Percentiles rank a stretch among this genome's conserved stretches.
Conservation (phyloP, 192 early-diverging fungal genomes). For the Allomyces macrogynus region DNA sequence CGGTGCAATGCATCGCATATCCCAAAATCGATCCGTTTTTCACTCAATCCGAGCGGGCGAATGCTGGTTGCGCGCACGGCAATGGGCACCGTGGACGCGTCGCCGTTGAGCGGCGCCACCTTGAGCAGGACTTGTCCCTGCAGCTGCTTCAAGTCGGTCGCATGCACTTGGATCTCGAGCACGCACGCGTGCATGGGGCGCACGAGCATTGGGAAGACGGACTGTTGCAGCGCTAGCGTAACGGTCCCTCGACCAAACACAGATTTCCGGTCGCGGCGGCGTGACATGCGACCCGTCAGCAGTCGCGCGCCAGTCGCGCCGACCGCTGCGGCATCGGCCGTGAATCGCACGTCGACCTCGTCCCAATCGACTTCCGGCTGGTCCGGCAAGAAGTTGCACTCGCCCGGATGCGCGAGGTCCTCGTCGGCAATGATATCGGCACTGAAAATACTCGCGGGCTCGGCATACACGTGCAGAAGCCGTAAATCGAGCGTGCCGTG, state of each 20-base stretch:
- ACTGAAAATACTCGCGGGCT: neutral
- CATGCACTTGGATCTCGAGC: neutral
- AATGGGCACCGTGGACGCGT: neutral
- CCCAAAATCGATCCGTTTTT: constrained; percentile 31
- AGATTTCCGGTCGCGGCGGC: neutral
- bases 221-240: neutral
- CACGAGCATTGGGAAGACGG: neutral
- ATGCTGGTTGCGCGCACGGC: too few species aligned
- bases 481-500: neutral
- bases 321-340: neutral
- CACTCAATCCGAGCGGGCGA: constrained; percentile 14
- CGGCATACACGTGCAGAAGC: neutral
- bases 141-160: neutral
- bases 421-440: neutral
- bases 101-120: neutral
- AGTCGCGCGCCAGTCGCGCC: neutral
- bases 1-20: constrained; percentile 19
- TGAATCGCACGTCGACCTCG: constrained; percentile 18
- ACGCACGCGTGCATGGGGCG: neutral
- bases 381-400: constrained; percentile 4
- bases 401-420: neutral
- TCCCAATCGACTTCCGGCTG: constrained; percentile 26
- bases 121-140: neutral
- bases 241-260: neutral
- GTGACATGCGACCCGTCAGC: neutral